Evolutionary conservation across 75 land plant species (phyloP).

Genomic region (Pinus albicaulis): DNA sequence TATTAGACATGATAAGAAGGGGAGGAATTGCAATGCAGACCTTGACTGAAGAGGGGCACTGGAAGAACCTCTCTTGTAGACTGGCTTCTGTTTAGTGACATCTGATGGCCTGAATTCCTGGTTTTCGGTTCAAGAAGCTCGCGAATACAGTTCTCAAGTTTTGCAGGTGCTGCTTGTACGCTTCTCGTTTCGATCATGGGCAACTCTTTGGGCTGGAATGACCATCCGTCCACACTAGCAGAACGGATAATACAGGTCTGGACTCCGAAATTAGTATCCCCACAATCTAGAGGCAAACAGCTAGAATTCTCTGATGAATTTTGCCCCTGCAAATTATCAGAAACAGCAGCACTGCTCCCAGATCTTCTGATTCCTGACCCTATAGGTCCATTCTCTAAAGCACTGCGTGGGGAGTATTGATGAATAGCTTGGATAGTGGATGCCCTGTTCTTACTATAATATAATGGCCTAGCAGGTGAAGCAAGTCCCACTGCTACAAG

Average conservation of each 20-base stretch:
- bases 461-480: constrained; percentile 2
- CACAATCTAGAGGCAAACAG: constrained; percentile 6
- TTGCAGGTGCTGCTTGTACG: background rate
- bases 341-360: background rate
- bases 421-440: background rate
- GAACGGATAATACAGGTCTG: constrained; percentile 13
- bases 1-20: background rate
- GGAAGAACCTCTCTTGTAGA: background rate
- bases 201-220: background rate
- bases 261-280: constrained; percentile 9
- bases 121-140: background rate
- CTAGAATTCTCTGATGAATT: background rate
- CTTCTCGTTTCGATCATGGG: background rate
- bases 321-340: background rate
- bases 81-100: background rate
- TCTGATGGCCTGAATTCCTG: background rate
- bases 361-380: background rate
- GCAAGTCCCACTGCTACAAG: constrained; percentile 16
- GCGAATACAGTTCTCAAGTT: background rate
- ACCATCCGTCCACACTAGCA: constrained; percentile 35
- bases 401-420: background rate
- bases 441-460: background rate
- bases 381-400: background rate
- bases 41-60: background rate
- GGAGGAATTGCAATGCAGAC: background rate